Evolutionary conservation across 306 rosid genomes (phyloP).

Genomic region (Prunus salicina): DNA sequence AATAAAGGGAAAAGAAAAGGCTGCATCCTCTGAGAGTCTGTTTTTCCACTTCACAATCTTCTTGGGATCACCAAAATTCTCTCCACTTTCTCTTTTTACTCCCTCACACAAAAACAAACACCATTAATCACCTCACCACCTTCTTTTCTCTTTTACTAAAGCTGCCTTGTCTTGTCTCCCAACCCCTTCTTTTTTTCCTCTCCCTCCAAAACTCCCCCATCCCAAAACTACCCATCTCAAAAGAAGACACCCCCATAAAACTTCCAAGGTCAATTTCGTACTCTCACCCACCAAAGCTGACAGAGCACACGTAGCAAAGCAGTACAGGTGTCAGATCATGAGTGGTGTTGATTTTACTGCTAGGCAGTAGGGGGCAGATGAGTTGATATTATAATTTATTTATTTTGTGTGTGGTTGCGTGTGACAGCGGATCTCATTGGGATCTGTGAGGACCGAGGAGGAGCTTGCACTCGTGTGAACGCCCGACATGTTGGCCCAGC

Average conservation of each 20-base stretch:
- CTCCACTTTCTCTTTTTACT: constrained; percentile 32
- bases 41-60: constrained; percentile 33
- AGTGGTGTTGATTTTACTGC: constrained; percentile 42
- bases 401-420: background rate
- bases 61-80: constrained; percentile 74
- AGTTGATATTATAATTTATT: background rate
- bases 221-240: constrained; percentile 34
- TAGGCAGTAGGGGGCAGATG: constrained; percentile 36
- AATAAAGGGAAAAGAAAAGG: constrained; percentile 37
- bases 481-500: constrained; percentile 54
- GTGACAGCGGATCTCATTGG: constrained; percentile 45
- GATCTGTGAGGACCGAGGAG: constrained; percentile 32
- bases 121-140: constrained; percentile 11
- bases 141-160: constrained; percentile 66
- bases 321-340: constrained; percentile 24
- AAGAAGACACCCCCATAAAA: background rate
- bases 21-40: constrained; percentile 17
- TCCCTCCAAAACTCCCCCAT: constrained; percentile 19
- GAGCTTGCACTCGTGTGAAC: constrained; percentile 69
- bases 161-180: constrained; percentile 47
- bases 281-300: constrained; percentile 19
- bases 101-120: constrained; percentile 29
- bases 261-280: constrained; percentile 17
- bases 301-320: constrained; percentile 21
- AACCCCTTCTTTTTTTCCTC: background rate